Percentiles rank a stretch among this genome's conserved stretches.
Conservation (phyloP, 2,329 filamentous ascomycete species). For the Fusarium concolor region DNA sequence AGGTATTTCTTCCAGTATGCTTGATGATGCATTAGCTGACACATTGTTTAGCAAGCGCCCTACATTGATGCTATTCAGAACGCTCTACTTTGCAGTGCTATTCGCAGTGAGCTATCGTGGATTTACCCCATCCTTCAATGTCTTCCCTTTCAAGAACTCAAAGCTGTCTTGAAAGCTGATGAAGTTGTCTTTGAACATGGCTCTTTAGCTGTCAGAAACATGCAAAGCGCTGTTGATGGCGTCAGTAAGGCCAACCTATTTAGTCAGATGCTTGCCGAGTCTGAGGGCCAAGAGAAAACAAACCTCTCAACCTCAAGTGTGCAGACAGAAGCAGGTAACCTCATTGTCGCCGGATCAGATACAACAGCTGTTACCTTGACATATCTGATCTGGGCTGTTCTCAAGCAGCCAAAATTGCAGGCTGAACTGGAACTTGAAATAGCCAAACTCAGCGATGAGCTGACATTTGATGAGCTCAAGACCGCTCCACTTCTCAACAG, state of each 20-base stretch:
- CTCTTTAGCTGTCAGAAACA: not conserved
- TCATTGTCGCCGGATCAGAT: slow-evolving; percentile 26
- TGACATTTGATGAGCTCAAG: slow-evolving; percentile 2
- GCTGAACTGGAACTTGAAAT: slow-evolving; percentile 10
- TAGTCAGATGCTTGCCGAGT: slow-evolving; percentile 2
- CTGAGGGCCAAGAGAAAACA: slow-evolving; percentile 2
- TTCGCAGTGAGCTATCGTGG: not conserved
- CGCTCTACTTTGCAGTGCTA: not conserved
- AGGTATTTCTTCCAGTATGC: not conserved
- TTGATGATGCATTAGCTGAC: not conserved
- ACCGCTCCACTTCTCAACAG: slow-evolving; percentile 12
- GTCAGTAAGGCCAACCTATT: slow-evolving; percentile 1
- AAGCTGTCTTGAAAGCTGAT: not conserved
- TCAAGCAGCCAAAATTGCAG: slow-evolving; percentile 6
- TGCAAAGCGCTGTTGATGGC: not conserved
- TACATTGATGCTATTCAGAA: slow-evolving; percentile 6
- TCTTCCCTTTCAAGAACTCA: accelerated
- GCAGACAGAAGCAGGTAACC: not conserved
- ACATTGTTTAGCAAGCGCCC: not conserved
- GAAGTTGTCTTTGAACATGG: not conserved
- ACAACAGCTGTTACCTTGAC: slow-evolving; percentile 27
- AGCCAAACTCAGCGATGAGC: not conserved
- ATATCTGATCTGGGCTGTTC: slow-evolving; percentile 27
- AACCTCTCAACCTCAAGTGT: not conserved
- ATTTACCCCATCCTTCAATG: not conserved